Conservation (phyloP, 169 alveolate genomes). For the Plasmodium vivax region DNA sequence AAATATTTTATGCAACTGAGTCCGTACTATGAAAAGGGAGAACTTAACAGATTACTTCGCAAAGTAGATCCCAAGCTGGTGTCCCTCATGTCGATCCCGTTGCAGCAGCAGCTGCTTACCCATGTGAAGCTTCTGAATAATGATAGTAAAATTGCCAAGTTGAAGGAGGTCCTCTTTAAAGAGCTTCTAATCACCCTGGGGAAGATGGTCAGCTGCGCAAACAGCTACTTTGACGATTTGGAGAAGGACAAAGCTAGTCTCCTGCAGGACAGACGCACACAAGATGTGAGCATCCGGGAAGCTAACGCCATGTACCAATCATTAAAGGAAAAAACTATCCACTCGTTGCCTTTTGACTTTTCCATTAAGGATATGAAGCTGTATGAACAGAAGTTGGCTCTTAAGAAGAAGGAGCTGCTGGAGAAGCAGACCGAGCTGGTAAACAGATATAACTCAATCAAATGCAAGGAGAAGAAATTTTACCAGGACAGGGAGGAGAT, state of each 20-base stretch:
- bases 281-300: slow-evolving; percentile 25
- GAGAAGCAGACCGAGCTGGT: slow-evolving; percentile 38
- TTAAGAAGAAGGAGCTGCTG: slow-evolving; percentile 29
- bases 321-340: slow-evolving; percentile 34
- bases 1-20: slow-evolving; percentile 12
- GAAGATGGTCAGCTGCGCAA: slow-evolving; percentile 19
- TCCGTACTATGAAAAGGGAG: slow-evolving; percentile 39
- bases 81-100: slow-evolving; percentile 58
- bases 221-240: neutral
- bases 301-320: slow-evolving; percentile 34
- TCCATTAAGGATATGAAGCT: slow-evolving; percentile 60
- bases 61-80: slow-evolving; percentile 34
- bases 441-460: slow-evolving; percentile 11
- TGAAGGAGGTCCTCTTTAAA: slow-evolving; percentile 24
- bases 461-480: slow-evolving; percentile 24
- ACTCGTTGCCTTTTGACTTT: slow-evolving; percentile 58
- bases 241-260: slow-evolving; percentile 2
- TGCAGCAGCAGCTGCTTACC: slow-evolving; percentile 31
- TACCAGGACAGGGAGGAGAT: slow-evolving; percentile 35
- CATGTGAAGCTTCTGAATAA: slow-evolving; percentile 21
- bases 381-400: slow-evolving; percentile 19
- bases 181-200: slow-evolving; percentile 5
- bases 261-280: neutral
- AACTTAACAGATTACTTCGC: slow-evolving; percentile 4
- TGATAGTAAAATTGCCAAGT: slow-evolving; percentile 2